Evolutionary conservation across 306 rosid genomes (phyloP), one percentile per base, ranked within the genome.

Genomic region (Quillaja saponaria): DNA sequence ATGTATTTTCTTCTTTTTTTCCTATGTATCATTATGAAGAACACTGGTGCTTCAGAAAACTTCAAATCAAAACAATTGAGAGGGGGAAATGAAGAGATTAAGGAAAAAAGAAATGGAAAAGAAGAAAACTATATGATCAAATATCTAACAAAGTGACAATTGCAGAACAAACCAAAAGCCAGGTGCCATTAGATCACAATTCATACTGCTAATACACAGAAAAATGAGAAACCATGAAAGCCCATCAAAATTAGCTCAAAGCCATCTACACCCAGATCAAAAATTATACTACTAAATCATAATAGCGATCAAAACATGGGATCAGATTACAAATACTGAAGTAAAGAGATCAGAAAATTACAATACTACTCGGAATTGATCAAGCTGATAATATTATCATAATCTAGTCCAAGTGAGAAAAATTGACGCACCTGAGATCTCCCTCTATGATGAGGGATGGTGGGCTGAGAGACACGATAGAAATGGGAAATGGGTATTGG

Each of bases 351-450:
- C 86, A 51, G 20, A 41, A 14, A 50, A 28, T 60, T 40, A n/a
- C 44, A 19, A 54, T 6, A 38, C 41, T 33, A 52, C 35, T 10
- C 49, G 59, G 54, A 34, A 81, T 74, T 57, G 63, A 78, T 14
- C 54, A 48, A 60, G 48, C 54, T 35, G 65, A 56, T 16, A 59
- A 1, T 58, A 40, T 34, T 5, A 46, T 1, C 49, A 7, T 49
- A 37, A 44, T 6, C 33, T 13, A 33, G 48, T n/a, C 61, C 68
- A 63, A 20, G 65, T 54, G 18, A 66, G 69, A 54, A 71, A 56
- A 64, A 80, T 57, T 41, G 28, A 64, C 81, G 72, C 72, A 83
- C 89, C 88, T 61, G 92, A 71, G 85, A 86, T 80, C 80, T 76
- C 76, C 59, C 72, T 46, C 55, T 28, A 69, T 54, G 76, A 69